Base-by-base conservation (phyloP, 1,284 basidiomycete genomes). In the Marasmius tenuissimus region DNA sequence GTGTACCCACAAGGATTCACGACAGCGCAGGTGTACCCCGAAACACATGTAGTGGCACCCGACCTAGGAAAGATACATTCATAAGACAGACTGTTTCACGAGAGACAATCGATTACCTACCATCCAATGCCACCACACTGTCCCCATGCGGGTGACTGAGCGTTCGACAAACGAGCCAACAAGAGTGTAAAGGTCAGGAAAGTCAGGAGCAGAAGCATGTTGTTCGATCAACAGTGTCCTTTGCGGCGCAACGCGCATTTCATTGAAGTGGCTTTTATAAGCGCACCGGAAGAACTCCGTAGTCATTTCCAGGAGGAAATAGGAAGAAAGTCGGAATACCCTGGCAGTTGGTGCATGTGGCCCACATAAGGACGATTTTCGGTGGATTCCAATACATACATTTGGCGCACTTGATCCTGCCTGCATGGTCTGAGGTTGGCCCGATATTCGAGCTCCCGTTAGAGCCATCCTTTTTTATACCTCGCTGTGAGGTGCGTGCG, bases 91-190 rank as follows among this genome's bases (percentile, higher is more conserved):
- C 37, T 57, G 38, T 9, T 45, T 33, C 48, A 27, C 3, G 33
- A 39, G 57, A 38, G 20, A 18, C 16, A 49, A 12, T 40, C 34
- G 47, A 18, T 54, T 7, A 69, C 71, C 67, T 60, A 82, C 81
- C 81, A 83, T 58, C 77, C 77, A 60, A 73, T 73, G 33, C 82
- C 82, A 47, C 81, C 82, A 68, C 82, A 83, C 64, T 84, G 81
- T 22, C 76, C 77, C 73, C 75, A 84, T 14, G 76, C 77, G 54
- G 72, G 66, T 14, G 78, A 72, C 65, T 83, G 80, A 6, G 80
- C 80, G 18, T 42, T 61, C 14, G 61, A 70, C 20, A 49, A 60
- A 33, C 59, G 62, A 7, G 69, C 40, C 9, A 47, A n/a, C 11
- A 22, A 72, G 57, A 14, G 66, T 18, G 55, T 14, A 35, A 48